Evolutionary conservation across 805 yeast species (phyloP), one percentile per base, ranked within the genome.

Genomic region (Kurtzmaniella cleridarum): DNA sequence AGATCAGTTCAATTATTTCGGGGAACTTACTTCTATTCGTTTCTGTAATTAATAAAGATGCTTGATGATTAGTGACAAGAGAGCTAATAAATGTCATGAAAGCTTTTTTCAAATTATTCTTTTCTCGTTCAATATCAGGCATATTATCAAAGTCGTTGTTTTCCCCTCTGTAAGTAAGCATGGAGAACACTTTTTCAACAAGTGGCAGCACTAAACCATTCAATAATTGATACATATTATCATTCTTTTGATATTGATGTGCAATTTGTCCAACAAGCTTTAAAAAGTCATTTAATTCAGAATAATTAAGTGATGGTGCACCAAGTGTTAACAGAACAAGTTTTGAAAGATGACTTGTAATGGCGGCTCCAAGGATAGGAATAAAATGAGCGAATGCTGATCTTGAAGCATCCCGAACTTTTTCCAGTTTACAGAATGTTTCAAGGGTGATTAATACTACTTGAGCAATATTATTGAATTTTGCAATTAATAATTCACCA

Each of bases 181-280:
- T 66, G 24, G 62, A 66, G 49, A 80, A 78, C 7, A 84, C 71
- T 51, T 84, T 84, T 38, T 69, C 68, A 23, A 84, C 64, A 36
- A 90, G 70, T n/a, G 96, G 95, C 0, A 84, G 66, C 41, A 88
- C 57, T 43, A 93, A 65, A 40, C 81, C 80, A 51, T 84, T 79
- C 46, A 91, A 68, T 60, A 91, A 66, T 49, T 79, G 79, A 59
- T 85, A 88, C 39, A 89, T 78, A 32, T 71, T 73, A 32, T 76
- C 79, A 48, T 85, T 81, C 34, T 69, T 69, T 52, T 78, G 76
- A 62, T 82, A 88, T 47, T 72, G 76, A 57, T 91, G 97, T 38
- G 84, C 76, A 44, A 93, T 76, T 62, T 93, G 98, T 4, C 95
- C 90, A 44, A 93, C 64, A 57, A 93, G 91, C 30, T 91, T 76